phyloP scores from a whole-genome alignment of 768 basidiomycete species.

The Peribolospora kevripleyi region DNA sequence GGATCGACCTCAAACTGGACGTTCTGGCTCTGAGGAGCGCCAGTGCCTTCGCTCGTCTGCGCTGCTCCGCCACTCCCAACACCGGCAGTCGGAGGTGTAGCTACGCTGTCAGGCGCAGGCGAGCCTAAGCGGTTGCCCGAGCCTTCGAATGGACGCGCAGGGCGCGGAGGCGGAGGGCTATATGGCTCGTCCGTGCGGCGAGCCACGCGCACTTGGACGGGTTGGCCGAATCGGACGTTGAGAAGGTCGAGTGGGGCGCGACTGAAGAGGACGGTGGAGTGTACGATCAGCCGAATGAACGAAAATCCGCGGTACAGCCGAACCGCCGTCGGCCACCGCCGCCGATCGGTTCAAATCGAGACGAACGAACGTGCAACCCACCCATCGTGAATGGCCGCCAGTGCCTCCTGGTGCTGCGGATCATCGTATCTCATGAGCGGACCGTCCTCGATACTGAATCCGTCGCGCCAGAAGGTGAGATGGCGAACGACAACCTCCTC shows the following conservation, averaged over 20 bases:
- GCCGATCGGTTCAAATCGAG: neutral
- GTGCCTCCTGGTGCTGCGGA: constrained; percentile 39
- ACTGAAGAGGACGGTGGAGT: constrained; percentile 19
- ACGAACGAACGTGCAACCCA: constrained; percentile 17
- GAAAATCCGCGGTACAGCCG: neutral
- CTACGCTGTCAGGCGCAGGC: constrained; percentile 29
- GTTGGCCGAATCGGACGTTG: constrained; percentile 48
- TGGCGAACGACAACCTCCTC: constrained; percentile 41
- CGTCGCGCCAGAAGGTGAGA: constrained; percentile 79
- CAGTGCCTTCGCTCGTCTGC: constrained; percentile 15
- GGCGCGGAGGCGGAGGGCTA: constrained; percentile 29
- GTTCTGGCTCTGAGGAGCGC: constrained; percentile 20
- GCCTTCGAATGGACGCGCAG: constrained; percentile 37
- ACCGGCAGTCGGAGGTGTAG: constrained; percentile 14
- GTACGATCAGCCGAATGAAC: neutral
- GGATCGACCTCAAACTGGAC: constrained; percentile 51
- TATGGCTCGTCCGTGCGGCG: constrained; percentile 51
- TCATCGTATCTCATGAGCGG: constrained; percentile 63
- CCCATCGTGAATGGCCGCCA: constrained; percentile 60
- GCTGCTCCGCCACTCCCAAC: constrained; percentile 6
- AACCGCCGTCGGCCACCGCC: neutral
- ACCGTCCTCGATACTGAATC: constrained; percentile 76
- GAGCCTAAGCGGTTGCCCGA: constrained; percentile 60
- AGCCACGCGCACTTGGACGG: constrained; percentile 55
- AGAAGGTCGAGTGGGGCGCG: constrained; percentile 55